Percentiles rank a stretch among this genome's conserved stretches.
Evolutionary conservation across 495 filamentous ascomycete genomes (phyloP).

Genomic region (Aspergillus steynii): DNA sequence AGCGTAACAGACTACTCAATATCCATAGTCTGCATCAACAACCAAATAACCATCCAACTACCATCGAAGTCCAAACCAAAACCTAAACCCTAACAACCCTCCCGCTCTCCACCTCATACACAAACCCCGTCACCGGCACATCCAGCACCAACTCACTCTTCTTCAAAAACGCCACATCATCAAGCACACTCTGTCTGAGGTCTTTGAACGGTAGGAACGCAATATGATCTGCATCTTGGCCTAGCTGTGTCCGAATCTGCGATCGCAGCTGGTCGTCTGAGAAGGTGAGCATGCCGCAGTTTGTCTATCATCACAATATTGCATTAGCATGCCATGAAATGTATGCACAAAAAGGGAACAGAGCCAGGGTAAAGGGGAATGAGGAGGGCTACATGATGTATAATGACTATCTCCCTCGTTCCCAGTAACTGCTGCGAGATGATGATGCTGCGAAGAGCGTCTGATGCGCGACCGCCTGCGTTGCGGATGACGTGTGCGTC

Average conservation of each 20-base stretch:
- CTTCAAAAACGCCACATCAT: constrained; percentile 68
- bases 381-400: constrained; percentile 65
- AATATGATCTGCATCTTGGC: constrained; percentile 46
- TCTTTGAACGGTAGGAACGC: constrained; percentile 67
- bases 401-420: constrained; percentile 72
- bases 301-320: constrained; percentile 40
- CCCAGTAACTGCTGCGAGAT: constrained; percentile 82
- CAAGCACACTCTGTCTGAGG: constrained; percentile 60
- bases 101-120: constrained; percentile 80
- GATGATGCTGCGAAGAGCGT: constrained; percentile 71
- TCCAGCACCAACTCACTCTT: constrained; percentile 57
- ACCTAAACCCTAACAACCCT: constrained; percentile 57
- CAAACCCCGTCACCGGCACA: constrained; percentile 67
- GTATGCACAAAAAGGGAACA: too few species aligned
- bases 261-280: constrained; percentile 61
- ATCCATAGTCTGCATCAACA: too few species aligned
- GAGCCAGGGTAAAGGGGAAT: too few species aligned
- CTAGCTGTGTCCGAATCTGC: constrained; percentile 59
- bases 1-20: too few species aligned
- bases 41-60: too few species aligned
- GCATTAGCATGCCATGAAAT: too few species aligned
- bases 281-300: constrained; percentile 84
- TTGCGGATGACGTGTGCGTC: constrained; percentile 86
- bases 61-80: too few species aligned
- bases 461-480: constrained; percentile 62